Conservation (phyloP, 2,329 filamentous ascomycete species). For the Neocucurbitaria cava region DNA sequence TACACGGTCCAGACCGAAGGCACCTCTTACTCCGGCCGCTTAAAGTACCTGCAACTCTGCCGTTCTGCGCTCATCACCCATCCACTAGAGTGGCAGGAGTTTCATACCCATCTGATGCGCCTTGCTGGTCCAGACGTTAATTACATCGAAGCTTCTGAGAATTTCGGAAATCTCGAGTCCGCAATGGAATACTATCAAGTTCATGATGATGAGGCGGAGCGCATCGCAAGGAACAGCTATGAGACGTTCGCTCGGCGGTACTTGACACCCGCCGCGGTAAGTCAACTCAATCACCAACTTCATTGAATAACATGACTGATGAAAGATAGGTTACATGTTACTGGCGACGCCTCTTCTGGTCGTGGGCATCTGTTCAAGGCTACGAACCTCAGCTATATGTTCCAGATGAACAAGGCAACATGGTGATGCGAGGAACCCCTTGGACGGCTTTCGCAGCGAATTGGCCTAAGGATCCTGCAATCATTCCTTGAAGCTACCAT, state of each 20-base stretch:
- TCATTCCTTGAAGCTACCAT: conserved; percentile 29
- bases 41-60: conserved; percentile 63
- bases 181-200: conserved; percentile 41
- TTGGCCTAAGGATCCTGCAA: conserved; percentile 40
- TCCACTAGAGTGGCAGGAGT: conserved; percentile 44
- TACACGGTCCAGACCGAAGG: conserved; percentile 63
- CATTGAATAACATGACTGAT: background rate
- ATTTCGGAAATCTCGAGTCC: conserved; percentile 40
- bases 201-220: conserved; percentile 38
- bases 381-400: conserved; percentile 39
- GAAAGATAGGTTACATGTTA: conserved; percentile 37
- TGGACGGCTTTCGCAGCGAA: conserved; percentile 46
- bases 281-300: background rate
- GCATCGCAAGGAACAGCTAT: conserved; percentile 40
- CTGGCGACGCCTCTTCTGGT: conserved; percentile 42
- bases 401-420: conserved; percentile 30
- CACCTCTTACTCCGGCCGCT: conserved; percentile 60
- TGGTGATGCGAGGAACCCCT: conserved; percentile 39
- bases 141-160: conserved; percentile 41
- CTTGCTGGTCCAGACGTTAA: conserved; percentile 40
- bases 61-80: conserved; percentile 42
- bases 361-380: conserved; percentile 40
- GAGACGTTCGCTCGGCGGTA: conserved; percentile 41
- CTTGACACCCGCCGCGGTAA: conserved; percentile 41
- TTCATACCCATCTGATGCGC: conserved; percentile 43